Conservation (phyloP, 2,329 filamentous ascomycete genomes). For the Nothomitra cinnamomea region DNA sequence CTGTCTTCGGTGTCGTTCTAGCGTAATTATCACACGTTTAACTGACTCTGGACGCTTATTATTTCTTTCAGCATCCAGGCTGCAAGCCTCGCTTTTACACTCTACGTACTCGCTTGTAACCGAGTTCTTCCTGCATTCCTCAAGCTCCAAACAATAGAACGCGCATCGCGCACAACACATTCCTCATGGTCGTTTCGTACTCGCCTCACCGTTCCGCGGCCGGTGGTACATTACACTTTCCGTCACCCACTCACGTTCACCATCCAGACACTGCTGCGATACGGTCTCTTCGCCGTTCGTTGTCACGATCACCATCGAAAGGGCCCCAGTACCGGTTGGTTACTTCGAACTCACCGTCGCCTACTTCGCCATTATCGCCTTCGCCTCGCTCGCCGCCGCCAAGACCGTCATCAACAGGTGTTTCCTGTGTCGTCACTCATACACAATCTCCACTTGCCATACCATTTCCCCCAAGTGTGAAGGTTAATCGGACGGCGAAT, state of each 20-base stretch:
- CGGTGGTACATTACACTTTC: constrained; percentile 68
- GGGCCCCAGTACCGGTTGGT: constrained; percentile 49
- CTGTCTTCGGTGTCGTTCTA: background rate
- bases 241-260: constrained; percentile 69
- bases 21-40: background rate
- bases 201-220: constrained; percentile 31
- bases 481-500: constrained; percentile 32
- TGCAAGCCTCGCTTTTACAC: background rate
- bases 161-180: constrained; percentile 2
- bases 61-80: background rate
- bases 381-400: constrained; percentile 42
- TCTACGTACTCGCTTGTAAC: background rate
- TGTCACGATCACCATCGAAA: constrained; percentile 89
- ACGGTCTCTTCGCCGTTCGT: constrained; percentile 65
- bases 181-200: constrained; percentile 30
- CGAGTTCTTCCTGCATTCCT: background rate
- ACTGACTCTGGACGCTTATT: background rate
- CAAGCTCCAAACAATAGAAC: background rate
- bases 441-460: constrained; percentile 39
- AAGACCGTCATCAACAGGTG: constrained; percentile 32
- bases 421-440: constrained; percentile 29
- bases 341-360: constrained; percentile 32
- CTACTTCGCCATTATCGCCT: constrained; percentile 29
- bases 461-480: constrained; percentile 48
- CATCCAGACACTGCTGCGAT: constrained; percentile 73